Base-by-base conservation (phyloP, 164 flowering plant species). In the Magnolia officinalis region DNA sequence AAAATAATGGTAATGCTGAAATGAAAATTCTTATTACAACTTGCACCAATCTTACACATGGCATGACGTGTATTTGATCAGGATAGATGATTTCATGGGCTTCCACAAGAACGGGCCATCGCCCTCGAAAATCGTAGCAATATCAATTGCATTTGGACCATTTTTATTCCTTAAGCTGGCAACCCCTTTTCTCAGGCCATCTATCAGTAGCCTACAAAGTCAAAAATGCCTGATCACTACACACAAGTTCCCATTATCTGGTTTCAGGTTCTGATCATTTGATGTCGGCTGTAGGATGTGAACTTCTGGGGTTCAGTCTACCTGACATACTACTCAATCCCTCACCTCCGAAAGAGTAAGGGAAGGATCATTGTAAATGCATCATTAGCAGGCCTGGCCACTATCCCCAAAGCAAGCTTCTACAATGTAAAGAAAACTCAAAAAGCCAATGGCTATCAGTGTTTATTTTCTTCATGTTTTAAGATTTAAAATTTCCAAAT, bases 251-350 rank as follows among this genome's bases (percentile, higher is more conserved):
- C 6, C 45, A 37, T 37, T 37, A 3, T 37, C 45, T 37, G 45
- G 45, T 37, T 37, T 37, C 45, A 37, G 45, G 45, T 37, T 37
- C 45, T 72, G 20, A 72, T 59, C 2, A 11, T 29, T 29, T 24
- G 3, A 31, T 70, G 14, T 4, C 4, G 1, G 11, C 11, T 23
- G 20, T 76, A 90, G 93, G 90, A 88, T 58, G 78, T 75, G 24
- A 87, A 90, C 75, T 87, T 86, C 77, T 87, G 91, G 91, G 93
- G 93, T 45, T 78, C 87, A 19, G 82, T 85, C 1, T 85, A 84
- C 49, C 63, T 78, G 1, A 84, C 93, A 3, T 75, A 75, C 26
- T 85, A 76, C 52, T 91, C 93, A 16, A 59, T 81, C 73, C 89
- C 90, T 45, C 83, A 86, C 72, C 88, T 90, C 4, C 75, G 79